Conservation (phyloP, 2,329 filamentous ascomycete species). For the Alternaria alternata region DNA sequence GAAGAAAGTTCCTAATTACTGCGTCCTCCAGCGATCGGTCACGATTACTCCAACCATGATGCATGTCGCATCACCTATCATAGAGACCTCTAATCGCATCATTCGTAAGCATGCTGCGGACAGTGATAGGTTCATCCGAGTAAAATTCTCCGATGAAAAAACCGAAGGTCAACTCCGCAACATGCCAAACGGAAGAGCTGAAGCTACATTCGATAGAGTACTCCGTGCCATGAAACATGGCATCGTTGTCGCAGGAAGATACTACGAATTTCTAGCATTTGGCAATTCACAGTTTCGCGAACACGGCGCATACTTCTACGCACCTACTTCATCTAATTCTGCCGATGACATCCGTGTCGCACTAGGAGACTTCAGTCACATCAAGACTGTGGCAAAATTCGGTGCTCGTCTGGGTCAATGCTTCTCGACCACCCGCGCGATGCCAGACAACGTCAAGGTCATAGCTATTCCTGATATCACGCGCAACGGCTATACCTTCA, state of each 20-base stretch:
- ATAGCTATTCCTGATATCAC: constrained; percentile 74
- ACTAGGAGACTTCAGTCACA: constrained; percentile 87
- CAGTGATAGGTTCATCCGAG: constrained; percentile 82
- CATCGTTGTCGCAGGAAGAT: constrained; percentile 80
- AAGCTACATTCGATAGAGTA: constrained; percentile 76
- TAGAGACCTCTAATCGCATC: constrained; percentile 89
- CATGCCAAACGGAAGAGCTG: constrained; percentile 45
- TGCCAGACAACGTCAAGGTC: constrained; percentile 68
- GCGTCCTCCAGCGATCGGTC: constrained; percentile 76
- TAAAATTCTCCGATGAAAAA: constrained; percentile 88
- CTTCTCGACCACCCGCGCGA: constrained; percentile 88
- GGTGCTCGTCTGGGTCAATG: constrained; percentile 91
- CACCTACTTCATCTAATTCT: constrained; percentile 70
- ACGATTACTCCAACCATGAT: constrained; percentile 85
- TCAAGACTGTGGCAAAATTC: constrained; percentile 85
- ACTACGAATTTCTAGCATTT: constrained; percentile 90
- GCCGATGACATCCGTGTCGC: constrained; percentile 80
- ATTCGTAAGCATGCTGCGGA: constrained; percentile 74
- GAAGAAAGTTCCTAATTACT: constrained; percentile 72
- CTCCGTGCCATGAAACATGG: constrained; percentile 76
- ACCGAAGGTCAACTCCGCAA: constrained; percentile 53
- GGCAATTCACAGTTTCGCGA: constrained; percentile 96
- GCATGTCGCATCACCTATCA: constrained; percentile 75
- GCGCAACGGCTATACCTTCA: constrained; percentile 75
- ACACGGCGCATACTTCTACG: constrained; percentile 92